These are phyloP conservation scores for Ceratocystis huliohia DNA, from an alignment of 2,329 filamentous ascomycete genomes.

Conservation along the genomic window DNA sequence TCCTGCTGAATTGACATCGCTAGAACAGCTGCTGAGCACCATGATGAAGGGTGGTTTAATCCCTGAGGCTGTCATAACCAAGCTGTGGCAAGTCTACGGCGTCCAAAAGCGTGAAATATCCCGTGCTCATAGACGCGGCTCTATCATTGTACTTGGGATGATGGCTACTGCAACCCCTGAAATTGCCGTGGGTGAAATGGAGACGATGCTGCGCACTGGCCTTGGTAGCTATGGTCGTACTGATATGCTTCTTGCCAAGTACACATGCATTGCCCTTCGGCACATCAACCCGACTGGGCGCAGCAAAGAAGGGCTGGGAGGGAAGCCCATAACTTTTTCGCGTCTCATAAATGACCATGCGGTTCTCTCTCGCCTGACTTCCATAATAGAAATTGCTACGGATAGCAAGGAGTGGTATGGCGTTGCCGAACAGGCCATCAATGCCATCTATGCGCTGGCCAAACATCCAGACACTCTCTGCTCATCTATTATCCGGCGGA, in stretches of 20 bases:
- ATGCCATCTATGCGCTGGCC: constrained; percentile 84
- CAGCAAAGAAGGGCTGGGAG: constrained; percentile 47
- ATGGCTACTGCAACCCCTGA: constrained; percentile 83
- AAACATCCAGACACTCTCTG: constrained; percentile 90
- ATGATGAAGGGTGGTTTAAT: constrained; percentile 95
- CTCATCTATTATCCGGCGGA: constrained; percentile 76
- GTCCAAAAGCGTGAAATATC: constrained; percentile 91
- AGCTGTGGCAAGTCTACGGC: constrained; percentile 95
- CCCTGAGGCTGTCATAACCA: constrained; percentile 71
- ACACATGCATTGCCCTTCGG: constrained; percentile 83
- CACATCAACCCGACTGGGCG: constrained; percentile 80
- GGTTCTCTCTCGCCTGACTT: constrained; percentile 65
- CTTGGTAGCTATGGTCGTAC: constrained; percentile 66
- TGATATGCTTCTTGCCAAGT: constrained; percentile 83
- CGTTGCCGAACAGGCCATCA: constrained; percentile 89
- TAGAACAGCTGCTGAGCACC: constrained; percentile 86
- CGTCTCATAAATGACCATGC: constrained; percentile 87
- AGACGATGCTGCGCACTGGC: constrained; percentile 83
- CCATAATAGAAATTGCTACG: constrained; percentile 72
- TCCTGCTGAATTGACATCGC: constrained; percentile 82
- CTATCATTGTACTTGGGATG: constrained; percentile 96
- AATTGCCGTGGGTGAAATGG: constrained; percentile 88
- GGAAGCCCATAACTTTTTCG: constrained; percentile 54
- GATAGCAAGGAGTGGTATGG: constrained; percentile 95
- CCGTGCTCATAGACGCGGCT: constrained; percentile 73